Evolutionary conservation across 169 alveolate species (phyloP), one percentile per base, ranked within the genome.

Genomic region (Plasmodium knowlesi): DNA sequence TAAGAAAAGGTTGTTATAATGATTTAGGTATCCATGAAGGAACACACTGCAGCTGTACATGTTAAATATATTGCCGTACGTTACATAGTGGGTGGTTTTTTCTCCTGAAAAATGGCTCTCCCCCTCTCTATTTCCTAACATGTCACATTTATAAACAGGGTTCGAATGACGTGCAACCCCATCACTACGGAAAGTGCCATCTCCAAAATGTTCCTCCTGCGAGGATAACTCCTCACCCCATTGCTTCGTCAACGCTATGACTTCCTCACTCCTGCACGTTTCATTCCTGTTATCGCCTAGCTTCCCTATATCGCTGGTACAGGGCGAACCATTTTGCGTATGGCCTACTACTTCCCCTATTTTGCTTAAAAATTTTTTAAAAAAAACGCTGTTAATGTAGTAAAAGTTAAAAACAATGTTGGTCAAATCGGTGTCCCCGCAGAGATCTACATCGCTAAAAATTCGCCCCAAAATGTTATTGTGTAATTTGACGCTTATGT

Each of bases 351-450:
- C n/a, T 73, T 6, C 34, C 6, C 39, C 0, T 85, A 85, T 85
- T 74, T 85, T 85, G 32, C n/a, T 73, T 85, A 85, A 53, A 34
- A 85, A 73, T 2, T n/a, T 85, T 30, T 85, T 85, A 53, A 85
- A 85, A 85, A 85, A 85, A 78, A 74, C 76, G 81, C 79, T 85
- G 46, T 85, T 85, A n/a, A 85, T 85, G 70, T 85, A 67, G 79
- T 85, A 85, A 76, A 85, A 85, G 81, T 85, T 85, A 70, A 74
- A 85, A 22, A 85, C 43, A 12, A 85, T 74, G 61, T 85, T 85
- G 16, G 93, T 85, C 67, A 85, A 28, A 76, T 85, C 93, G 5
- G 93, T 85, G 81, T 78, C 93, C 79, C 79, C 72, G 16, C 93
- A 85, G 79, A 67, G 79, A n/a, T 85, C 46, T 12, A 85, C 41